A percentile compares a stretch with the other conserved stretches of the same genome.
phyloP scores from a whole-genome alignment of 257 asterid species.

The Lithospermum erythrorhizon region DNA sequence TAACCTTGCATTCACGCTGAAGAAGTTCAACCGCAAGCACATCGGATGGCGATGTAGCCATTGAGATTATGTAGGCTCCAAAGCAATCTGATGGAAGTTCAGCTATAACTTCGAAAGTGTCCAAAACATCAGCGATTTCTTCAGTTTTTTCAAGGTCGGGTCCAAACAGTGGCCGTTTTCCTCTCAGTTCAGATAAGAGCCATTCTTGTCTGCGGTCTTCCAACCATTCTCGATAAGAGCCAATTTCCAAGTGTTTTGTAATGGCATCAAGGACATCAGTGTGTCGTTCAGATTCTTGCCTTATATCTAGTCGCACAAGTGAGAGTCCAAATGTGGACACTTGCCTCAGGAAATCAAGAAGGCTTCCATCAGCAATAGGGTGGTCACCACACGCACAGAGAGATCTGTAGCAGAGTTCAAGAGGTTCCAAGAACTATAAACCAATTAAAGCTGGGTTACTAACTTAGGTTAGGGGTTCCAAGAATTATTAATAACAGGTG shows the following conservation, averaged over 20 bases:
- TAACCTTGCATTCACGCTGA: conserved; percentile 41
- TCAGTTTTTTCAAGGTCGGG: conserved; percentile 39
- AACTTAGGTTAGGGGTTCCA: neutral
- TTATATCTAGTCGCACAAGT: conserved; percentile 38
- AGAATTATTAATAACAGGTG: neutral
- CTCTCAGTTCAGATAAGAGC: conserved; percentile 42
- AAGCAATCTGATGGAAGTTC: conserved; percentile 43
- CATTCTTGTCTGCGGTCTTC: conserved; percentile 41
- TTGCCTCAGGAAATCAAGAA: conserved; percentile 41
- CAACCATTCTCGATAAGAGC: conserved; percentile 39
- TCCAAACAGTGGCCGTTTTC: conserved; percentile 44
- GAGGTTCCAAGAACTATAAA: conserved; percentile 39
- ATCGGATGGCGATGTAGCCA: conserved; percentile 45
- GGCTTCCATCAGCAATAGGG: conserved; percentile 42
- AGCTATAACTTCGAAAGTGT: conserved; percentile 37
- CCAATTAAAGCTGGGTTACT: conserved; percentile 1
- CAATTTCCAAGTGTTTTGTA: conserved; percentile 35
- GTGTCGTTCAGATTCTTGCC: conserved; percentile 47
- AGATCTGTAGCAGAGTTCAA: conserved; percentile 42
- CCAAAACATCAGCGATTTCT: conserved; percentile 40
- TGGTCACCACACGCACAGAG: conserved; percentile 43
- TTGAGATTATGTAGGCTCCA: conserved; percentile 40
- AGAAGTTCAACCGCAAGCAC: conserved; percentile 48
- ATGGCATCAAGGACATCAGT: conserved; percentile 42
- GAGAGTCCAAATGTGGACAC: conserved; percentile 47